phyloP scores from a whole-genome alignment of 352 stramenopile species.

The Elongisporangium prolatum region DNA sequence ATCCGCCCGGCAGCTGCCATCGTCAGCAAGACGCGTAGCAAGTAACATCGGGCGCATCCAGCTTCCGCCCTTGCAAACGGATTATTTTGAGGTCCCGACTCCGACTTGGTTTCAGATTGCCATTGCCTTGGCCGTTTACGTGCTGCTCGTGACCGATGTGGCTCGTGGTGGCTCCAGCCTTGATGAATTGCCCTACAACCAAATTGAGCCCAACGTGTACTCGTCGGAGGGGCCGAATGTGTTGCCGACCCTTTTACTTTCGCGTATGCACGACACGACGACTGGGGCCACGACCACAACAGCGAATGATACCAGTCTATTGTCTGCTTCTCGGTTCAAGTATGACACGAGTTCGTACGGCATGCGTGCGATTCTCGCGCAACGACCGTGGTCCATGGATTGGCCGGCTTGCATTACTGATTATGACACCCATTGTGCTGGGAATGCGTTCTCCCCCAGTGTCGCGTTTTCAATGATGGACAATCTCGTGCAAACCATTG shows the following conservation, averaged over 20 bases:
- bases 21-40: background rate
- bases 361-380: constrained; percentile 28
- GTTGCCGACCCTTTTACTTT: constrained; percentile 21
- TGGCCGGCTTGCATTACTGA: constrained; percentile 16
- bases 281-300: constrained; percentile 13
- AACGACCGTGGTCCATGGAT: constrained; percentile 15
- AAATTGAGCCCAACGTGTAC: constrained; percentile 53
- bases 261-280: constrained; percentile 8
- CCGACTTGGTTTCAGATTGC: constrained; percentile 22
- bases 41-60: background rate
- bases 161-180: constrained; percentile 29
- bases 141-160: constrained; percentile 40
- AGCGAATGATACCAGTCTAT: constrained; percentile 1
- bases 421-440: constrained; percentile 27
- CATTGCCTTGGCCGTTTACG: constrained; percentile 34
- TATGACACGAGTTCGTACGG: constrained; percentile 42
- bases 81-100: constrained; percentile 15
- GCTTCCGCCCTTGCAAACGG: constrained; percentile 4
- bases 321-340: constrained; percentile 31
- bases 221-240: constrained; percentile 31
- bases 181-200: constrained; percentile 29
- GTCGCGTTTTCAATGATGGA: constrained; percentile 42
- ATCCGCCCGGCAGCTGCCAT: background rate
- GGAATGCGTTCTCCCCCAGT: constrained; percentile 11
- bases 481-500: constrained; percentile 25